Conservation (phyloP, 495 filamentous ascomycete genomes). For the Ascodesmis nigricans region DNA sequence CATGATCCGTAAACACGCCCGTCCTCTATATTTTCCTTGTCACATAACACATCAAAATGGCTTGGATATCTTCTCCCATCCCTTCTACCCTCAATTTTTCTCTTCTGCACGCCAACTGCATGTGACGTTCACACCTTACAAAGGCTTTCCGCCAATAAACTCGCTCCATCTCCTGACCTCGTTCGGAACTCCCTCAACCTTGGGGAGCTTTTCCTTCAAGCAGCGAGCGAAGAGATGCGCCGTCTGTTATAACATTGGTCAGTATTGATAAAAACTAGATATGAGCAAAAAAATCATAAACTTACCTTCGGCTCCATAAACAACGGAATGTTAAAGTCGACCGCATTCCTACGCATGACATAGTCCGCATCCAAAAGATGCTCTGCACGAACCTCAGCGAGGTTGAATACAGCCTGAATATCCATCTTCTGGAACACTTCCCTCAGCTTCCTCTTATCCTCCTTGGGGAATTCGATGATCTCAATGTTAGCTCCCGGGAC, state of each 20-base stretch:
- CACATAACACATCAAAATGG: too few species aligned
- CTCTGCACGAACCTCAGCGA: slow-evolving; percentile 64
- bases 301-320: slow-evolving; percentile 98
- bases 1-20: too few species aligned
- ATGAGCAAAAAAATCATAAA: slow-evolving; percentile 6
- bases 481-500: slow-evolving; percentile 51
- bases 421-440: slow-evolving; percentile 96
- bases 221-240: slow-evolving; percentile 86
- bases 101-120: neutral
- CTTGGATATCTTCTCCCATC: too few species aligned
- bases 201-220: slow-evolving; percentile 85
- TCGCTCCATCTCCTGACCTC: slow-evolving; percentile 90
- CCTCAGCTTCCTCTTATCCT: slow-evolving; percentile 81
- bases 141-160: slow-evolving; percentile 73
- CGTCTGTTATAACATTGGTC: slow-evolving; percentile 46
- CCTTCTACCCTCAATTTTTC: neutral
- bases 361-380: slow-evolving; percentile 83
- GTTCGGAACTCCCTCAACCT: slow-evolving; percentile 54
- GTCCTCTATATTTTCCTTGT: too few species aligned
- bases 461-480: slow-evolving; percentile 90
- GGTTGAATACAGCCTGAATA: slow-evolving; percentile 87
- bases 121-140: slow-evolving; percentile 32
- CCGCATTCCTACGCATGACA: slow-evolving; percentile 92
- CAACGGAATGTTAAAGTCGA: slow-evolving; percentile 90
- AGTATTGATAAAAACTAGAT: slow-evolving; percentile 11